Conservation (phyloP, 2,329 filamentous ascomycete genomes). For the Sarocladium kiliense region DNA sequence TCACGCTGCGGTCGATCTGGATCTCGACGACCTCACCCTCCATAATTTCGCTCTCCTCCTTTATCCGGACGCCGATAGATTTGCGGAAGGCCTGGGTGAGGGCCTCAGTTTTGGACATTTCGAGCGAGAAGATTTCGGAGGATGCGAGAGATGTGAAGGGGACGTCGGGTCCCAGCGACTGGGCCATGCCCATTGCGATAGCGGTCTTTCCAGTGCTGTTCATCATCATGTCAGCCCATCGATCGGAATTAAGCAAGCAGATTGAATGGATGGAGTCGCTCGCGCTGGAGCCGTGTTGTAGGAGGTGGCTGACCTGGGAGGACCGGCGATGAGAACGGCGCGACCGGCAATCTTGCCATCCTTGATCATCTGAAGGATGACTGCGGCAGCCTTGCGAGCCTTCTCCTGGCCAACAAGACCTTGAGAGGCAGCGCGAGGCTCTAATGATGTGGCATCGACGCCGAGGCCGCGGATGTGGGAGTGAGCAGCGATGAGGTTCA, state of each 20-base stretch:
- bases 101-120: constrained; percentile 99
- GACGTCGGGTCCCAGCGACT: constrained; percentile 88
- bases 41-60: constrained; percentile 98
- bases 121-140: constrained; percentile 95
- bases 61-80: constrained; percentile 95
- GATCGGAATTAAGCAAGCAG: not conserved
- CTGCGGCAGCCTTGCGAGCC: constrained; percentile 90
- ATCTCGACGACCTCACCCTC: constrained; percentile 99
- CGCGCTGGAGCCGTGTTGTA: not conserved
- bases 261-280: not conserved
- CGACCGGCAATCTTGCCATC: constrained; percentile 97
- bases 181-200: constrained; percentile 98
- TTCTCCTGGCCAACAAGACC: constrained; percentile 95
- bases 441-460: constrained; percentile 85
- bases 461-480: constrained; percentile 96
- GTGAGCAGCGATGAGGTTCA: constrained; percentile 97
- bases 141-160: constrained; percentile 95
- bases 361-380: constrained; percentile 98
- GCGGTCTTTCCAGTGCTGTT: constrained; percentile 94
- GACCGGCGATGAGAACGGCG: constrained; percentile 90
- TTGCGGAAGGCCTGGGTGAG: constrained; percentile 98
- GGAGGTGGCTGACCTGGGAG: constrained; percentile 58
- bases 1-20: constrained; percentile 94
- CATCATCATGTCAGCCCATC: not conserved
- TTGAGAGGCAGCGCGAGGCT: constrained; percentile 79